These are phyloP conservation scores for Sphagnum contortum DNA, from an alignment of 225 moss, liverwort and hornwort genomes.

Conservation along the genomic window DNA sequence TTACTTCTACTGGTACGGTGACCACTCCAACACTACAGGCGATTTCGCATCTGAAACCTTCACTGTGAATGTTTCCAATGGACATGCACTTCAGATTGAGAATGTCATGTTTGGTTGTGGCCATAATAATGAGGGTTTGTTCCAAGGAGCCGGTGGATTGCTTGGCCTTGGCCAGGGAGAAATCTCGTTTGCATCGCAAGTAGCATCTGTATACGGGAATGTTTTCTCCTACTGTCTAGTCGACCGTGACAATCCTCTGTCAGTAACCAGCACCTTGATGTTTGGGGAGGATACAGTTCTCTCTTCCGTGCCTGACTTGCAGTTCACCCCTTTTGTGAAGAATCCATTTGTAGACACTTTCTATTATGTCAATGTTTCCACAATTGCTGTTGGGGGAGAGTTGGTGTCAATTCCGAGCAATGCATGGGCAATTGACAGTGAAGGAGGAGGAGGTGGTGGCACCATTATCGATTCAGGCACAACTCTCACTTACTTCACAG, in stretches of 20 bases:
- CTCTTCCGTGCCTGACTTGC: background rate
- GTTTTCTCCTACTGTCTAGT: slow-evolving; percentile 29
- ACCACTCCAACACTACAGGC: slow-evolving; percentile 37
- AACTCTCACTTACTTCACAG: slow-evolving; percentile 9
- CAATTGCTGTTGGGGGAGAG: slow-evolving; percentile 4
- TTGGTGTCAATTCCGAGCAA: background rate
- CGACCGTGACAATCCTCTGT: slow-evolving; percentile 12
- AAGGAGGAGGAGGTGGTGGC: slow-evolving; percentile 4
- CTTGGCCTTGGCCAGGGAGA: slow-evolving; percentile 24
- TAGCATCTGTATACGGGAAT: slow-evolving; percentile 9
- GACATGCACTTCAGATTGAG: slow-evolving; percentile 31
- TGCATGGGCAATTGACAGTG: slow-evolving; percentile 5
- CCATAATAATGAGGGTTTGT: slow-evolving; percentile 27
- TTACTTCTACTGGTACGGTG: slow-evolving; percentile 38
- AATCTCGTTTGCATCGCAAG: slow-evolving; percentile 20
- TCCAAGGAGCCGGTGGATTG: slow-evolving; percentile 18
- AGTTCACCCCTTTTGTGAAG: slow-evolving; percentile 6
- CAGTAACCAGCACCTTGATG: slow-evolving; percentile 13
- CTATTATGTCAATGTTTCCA: slow-evolving; percentile 12
- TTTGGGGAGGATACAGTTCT: slow-evolving; percentile 5
- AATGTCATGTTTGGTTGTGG: slow-evolving; percentile 43
- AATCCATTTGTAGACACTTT: slow-evolving; percentile 10
- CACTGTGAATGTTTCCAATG: slow-evolving; percentile 32
- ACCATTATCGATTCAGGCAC: slow-evolving; percentile 14
- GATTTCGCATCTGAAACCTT: slow-evolving; percentile 35